Evolutionary conservation across 2,329 filamentous ascomycete species (phyloP).

Genomic region (Biscogniauxia marginata): DNA sequence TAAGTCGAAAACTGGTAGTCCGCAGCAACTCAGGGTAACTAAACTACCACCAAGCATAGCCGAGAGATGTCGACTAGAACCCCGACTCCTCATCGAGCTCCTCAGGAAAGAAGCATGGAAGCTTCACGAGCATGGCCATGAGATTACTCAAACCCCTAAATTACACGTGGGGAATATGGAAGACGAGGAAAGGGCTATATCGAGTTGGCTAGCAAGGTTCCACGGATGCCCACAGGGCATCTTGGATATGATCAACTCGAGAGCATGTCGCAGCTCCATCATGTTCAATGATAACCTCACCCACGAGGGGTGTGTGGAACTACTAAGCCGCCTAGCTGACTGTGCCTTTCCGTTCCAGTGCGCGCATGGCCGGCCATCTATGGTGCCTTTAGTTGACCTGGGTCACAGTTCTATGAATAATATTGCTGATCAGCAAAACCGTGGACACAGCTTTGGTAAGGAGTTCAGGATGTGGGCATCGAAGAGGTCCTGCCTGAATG

Average conservation of each 20-base stretch:
- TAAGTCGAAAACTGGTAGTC: slow-evolving; percentile 2
- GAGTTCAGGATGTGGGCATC: slow-evolving; percentile 28
- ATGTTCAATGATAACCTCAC: slow-evolving; percentile 79
- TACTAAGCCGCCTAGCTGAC: slow-evolving; percentile 56
- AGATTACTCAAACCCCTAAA: background rate
- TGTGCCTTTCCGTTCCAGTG: slow-evolving; percentile 80
- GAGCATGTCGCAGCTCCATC: slow-evolving; percentile 75
- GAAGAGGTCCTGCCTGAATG: background rate
- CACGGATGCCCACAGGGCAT: slow-evolving; percentile 72
- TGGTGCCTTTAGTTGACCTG: slow-evolving; percentile 61
- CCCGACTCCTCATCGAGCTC: slow-evolving; percentile 69
- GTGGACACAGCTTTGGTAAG: slow-evolving; percentile 18
- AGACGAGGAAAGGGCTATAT: slow-evolving; percentile 6
- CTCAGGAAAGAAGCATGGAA: slow-evolving; percentile 74
- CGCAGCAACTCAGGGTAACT: slow-evolving; percentile 45
- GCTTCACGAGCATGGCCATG: slow-evolving; percentile 46
- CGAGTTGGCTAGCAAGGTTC: slow-evolving; percentile 60
- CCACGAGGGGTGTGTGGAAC: slow-evolving; percentile 52
- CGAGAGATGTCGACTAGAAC: slow-evolving; percentile 73
- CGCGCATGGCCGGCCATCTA: slow-evolving; percentile 71
- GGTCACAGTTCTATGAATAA: slow-evolving; percentile 24
- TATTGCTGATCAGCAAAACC: slow-evolving; percentile 1
- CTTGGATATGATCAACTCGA: slow-evolving; percentile 72
- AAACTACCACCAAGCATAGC: slow-evolving; percentile 69
- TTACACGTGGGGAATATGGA: slow-evolving; percentile 1